These are phyloP conservation scores for Selenicereus undatus DNA, from an alignment of 148 eudicot species.

Conservation along the genomic window DNA sequence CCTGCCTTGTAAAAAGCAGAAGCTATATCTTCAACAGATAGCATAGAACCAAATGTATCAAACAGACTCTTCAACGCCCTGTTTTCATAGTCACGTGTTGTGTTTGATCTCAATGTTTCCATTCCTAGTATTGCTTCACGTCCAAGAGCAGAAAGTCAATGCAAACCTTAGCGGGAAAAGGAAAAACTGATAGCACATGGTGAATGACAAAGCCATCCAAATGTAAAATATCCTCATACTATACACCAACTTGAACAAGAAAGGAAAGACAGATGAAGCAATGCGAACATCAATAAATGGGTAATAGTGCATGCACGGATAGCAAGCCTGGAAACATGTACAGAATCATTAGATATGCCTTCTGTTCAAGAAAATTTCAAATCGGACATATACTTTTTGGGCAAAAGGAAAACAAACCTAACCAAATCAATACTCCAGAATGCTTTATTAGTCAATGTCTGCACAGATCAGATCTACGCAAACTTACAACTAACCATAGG, in stretches of 20 bases:
- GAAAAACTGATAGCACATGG: neutral
- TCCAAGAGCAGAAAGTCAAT: neutral
- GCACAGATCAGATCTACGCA: too few relatives aligned
- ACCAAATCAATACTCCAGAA: neutral
- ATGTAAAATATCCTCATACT: neutral
- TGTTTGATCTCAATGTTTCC: slow-evolving; percentile 26
- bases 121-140: slow-evolving; percentile 9
- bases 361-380: neutral
- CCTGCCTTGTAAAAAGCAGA: slow-evolving; percentile 40
- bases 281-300: neutral
- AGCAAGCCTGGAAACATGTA: neutral
- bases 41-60: slow-evolving; percentile 38
- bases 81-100: slow-evolving; percentile 26
- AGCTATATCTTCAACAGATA: slow-evolving; percentile 40
- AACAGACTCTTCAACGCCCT: slow-evolving; percentile 34
- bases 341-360: neutral
- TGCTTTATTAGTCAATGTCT: too few relatives aligned
- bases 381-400: neutral
- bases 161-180: neutral
- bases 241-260: too few relatives aligned
- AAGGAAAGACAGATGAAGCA: neutral
- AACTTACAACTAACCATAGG: too few relatives aligned
- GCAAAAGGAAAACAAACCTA: neutral
- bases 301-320: neutral
- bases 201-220: neutral